These are phyloP conservation scores for Dictyostelium firmibasis DNA, from an alignment of 78 protist species.

Conservation along the genomic window DNA sequence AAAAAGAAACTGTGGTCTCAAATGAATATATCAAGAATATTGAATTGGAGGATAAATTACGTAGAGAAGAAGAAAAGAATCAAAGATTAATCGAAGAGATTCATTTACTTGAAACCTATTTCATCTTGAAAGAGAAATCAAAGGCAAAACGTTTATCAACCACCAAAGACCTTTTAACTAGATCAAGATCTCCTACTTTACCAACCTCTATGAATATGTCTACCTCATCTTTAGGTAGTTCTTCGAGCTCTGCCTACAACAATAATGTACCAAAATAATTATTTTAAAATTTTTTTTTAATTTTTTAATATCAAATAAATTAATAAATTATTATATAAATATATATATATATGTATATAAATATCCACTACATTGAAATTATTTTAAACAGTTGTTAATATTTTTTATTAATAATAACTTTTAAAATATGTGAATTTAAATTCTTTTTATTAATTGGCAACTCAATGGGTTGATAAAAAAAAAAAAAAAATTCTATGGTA, in stretches of 20 bases:
- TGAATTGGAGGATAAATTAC: conserved; percentile 34
- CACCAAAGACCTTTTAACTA: not conserved
- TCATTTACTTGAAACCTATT: conserved; percentile 54
- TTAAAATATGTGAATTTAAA: no score
- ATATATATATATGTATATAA: no score
- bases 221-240: not conserved
- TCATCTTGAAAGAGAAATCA: conserved; percentile 19
- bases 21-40: conserved; percentile 25
- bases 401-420: no score
- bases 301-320: not conserved
- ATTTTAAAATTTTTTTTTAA: not conserved
- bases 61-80: conserved; percentile 71
- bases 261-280: not conserved
- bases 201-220: not conserved
- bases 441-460: no score
- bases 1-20: conserved; percentile 31
- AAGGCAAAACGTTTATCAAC: conserved; percentile 22
- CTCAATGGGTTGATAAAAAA: no score
- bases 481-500: no score
- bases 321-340: not conserved
- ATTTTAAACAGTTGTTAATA: no score
- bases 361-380: no score
- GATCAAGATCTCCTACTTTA: conserved; percentile 46
- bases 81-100: conserved; percentile 59
- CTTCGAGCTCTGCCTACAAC: not conserved